These are phyloP conservation scores for Naumovozyma dairenensis DNA, from an alignment of 805 yeast species.

Conservation along the genomic window DNA sequence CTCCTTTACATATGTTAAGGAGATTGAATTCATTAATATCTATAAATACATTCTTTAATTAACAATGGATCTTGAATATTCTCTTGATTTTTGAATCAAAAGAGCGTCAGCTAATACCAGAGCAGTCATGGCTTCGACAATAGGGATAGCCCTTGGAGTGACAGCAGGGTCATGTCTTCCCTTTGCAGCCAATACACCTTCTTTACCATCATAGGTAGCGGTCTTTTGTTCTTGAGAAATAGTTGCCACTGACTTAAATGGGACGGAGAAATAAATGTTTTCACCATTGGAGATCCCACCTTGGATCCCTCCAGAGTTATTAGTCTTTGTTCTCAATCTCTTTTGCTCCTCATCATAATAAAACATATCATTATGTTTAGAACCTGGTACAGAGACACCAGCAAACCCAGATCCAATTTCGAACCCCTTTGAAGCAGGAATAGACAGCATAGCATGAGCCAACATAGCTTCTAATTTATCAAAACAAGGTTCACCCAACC, in stretches of 20 bases:
- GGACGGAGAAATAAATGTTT: slow-evolving; percentile 84
- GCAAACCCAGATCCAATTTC: slow-evolving; percentile 95
- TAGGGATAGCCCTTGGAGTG: slow-evolving; percentile 96
- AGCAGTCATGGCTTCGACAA: slow-evolving; percentile 98
- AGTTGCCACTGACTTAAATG: slow-evolving; percentile 97
- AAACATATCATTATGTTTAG: slow-evolving; percentile 88
- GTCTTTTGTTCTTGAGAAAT: slow-evolving; percentile 89
- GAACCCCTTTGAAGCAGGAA: slow-evolving; percentile 97
- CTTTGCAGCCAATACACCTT: slow-evolving; percentile 84
- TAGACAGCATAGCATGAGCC: slow-evolving; percentile 96
- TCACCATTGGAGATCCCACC: slow-evolving; percentile 98
- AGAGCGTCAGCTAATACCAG: slow-evolving; percentile 80
- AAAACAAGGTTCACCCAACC: slow-evolving; percentile 97
- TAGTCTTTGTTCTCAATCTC: slow-evolving; percentile 74
- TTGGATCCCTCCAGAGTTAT: slow-evolving; percentile 94
- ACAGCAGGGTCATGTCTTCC: slow-evolving; percentile 99
- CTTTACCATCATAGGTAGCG: slow-evolving; percentile 77
- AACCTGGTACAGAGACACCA: slow-evolving; percentile 86
- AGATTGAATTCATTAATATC: no score
- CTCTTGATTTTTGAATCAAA: slow-evolving; percentile 80
- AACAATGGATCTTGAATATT: slow-evolving; percentile 35
- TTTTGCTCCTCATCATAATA: slow-evolving; percentile 47
- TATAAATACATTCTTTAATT: slow-evolving; percentile 8
- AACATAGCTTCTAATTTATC: slow-evolving; percentile 91
- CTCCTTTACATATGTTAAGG: no score